phyloP scores from a whole-genome alignment of 176 grass and related monocot species.

The Hordeum marinum region DNA sequence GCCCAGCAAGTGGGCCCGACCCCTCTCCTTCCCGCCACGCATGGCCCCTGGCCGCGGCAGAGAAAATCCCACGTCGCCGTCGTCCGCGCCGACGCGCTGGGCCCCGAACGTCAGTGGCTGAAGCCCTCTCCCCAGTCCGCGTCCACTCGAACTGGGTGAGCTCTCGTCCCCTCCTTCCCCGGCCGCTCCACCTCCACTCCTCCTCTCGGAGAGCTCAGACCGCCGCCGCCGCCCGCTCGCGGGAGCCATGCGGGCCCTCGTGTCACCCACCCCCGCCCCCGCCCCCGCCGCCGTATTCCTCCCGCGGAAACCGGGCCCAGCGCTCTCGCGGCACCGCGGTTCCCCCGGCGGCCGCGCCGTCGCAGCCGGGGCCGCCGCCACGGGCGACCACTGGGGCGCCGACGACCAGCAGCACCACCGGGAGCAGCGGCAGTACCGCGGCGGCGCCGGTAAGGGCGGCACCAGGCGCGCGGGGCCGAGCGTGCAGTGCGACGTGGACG shows the following conservation, averaged over 20 bases:
- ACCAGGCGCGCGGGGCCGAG: not conserved
- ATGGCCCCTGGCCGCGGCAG: not conserved
- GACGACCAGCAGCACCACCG: not conserved
- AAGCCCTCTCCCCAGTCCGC: not conserved
- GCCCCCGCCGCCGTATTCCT: slow-evolving; percentile 13
- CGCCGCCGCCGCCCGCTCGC: not conserved
- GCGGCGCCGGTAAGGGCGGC: not conserved
- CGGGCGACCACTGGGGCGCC: slow-evolving; percentile 38
- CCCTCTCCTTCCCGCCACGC: slow-evolving; percentile 22
- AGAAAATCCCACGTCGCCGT: slow-evolving; percentile 18
- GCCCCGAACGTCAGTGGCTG: not conserved
- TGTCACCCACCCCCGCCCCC: slow-evolving; percentile 23
- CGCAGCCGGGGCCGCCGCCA: slow-evolving; percentile 25
- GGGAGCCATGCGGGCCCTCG: slow-evolving; percentile 29
- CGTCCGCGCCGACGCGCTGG: slow-evolving; percentile 21
- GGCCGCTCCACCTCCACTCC: not conserved
- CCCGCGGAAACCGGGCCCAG: not conserved
- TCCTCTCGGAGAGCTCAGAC: not conserved
- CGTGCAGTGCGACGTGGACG: slow-evolving; percentile 81
- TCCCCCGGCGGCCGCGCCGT: not conserved
- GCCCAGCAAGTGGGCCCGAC: too few species aligned
- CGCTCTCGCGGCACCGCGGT: slow-evolving; percentile 5
- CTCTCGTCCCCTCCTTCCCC: not conserved
- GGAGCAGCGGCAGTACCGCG: not conserved
- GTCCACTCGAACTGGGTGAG: not conserved